Evolutionary conservation across 2,329 filamentous ascomycete species (phyloP), one percentile per base, ranked within the genome.

Genomic region (Penicillium nordicum): DNA sequence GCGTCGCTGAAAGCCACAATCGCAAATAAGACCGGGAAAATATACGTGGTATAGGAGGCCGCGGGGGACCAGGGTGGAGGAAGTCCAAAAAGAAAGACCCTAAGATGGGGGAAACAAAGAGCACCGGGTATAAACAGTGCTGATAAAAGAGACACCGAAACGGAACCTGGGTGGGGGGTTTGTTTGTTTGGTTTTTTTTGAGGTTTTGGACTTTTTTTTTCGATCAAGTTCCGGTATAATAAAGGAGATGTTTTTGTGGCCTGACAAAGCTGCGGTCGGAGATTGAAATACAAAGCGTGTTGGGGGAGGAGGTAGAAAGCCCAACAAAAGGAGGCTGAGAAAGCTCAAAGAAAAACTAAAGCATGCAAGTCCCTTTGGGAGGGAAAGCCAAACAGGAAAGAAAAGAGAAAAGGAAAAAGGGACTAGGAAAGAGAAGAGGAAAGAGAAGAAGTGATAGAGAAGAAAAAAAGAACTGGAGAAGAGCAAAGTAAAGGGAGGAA

Each of bases 1-100:
- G 61, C 57, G 62, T 65, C 63, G 63, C 59, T 62, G 48, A 53
- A 62, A 64, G 62, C 63, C 66, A 67, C 58, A 56, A 54, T 55
- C 34, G 40, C 43, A 55, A 58, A 37, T 43, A 49, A 50, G 56
- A 55, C 37, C 12, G 40, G 44, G 40, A 40, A 36, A 49, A 42
- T 54, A 57, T 54, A 53, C n/a, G 54, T 48, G 27, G 40, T 59
- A 54, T 53, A 61, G 53, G 49, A 42, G 42, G 48, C 38, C 36
- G 53, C 34, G 60, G 49, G 53, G 43, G 41, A 41, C 34, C 11
- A 57, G 23, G 16, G 14, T 34, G 34, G 50, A 46, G 23, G 30
- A 51, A 52, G 42, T 34, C 52, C 52, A 43, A 55, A 42, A 55
- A 55, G 23, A 50, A 37, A 38, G 40, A 44, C 42, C 45, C 37